Evolutionary conservation across 106 monocot species (phyloP), one percentile per base, ranked within the genome.

Genomic region (Acanthochlamys bracteata): DNA sequence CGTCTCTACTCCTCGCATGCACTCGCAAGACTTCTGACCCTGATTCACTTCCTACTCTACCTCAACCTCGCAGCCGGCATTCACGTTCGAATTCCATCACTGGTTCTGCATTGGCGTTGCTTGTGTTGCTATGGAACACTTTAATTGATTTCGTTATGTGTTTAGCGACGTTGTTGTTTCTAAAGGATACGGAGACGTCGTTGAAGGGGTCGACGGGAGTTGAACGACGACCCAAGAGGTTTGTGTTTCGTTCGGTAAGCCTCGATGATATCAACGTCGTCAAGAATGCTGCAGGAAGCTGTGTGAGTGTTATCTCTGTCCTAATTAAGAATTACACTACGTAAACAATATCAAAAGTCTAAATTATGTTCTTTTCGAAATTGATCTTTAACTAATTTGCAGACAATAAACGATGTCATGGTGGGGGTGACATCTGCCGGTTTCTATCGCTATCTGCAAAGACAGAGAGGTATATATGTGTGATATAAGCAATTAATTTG

Each of bases 341-440:
- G 33, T 33, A 3, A 6, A 6, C 1, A 1, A 33, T n/a, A n/a
- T n/a, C n/a, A n/a, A n/a, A n/a, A n/a, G n/a, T n/a, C n/a, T n/a
- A n/a, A n/a, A n/a, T n/a, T n/a, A n/a, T n/a, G n/a, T n/a, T n/a
- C n/a, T n/a, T n/a, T n/a, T n/a, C n/a, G n/a, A n/a, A n/a, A n/a
- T n/a, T n/a, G n/a, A n/a, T n/a, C n/a, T n/a, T n/a, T 1, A 3
- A 6, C 49, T 14, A 14, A 17, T 49, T 17, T 39, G 16, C 75
- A 93, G 93, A 94, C 89, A 2, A 53, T 94, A 26, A 94, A 94
- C 57, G 93, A 94, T 69, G 93, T 94, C 15, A 53, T 89, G 27
- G 7, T 94, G 4, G 93, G 83, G 19, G 17, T 86, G 0, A 76
- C 73, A 10, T 76, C 93, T 1, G 83, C 83, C 2, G 83, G 74